phyloP scores from a whole-genome alignment of 495 filamentous ascomycete genomes.

The Aspergillus funiculosus region DNA sequence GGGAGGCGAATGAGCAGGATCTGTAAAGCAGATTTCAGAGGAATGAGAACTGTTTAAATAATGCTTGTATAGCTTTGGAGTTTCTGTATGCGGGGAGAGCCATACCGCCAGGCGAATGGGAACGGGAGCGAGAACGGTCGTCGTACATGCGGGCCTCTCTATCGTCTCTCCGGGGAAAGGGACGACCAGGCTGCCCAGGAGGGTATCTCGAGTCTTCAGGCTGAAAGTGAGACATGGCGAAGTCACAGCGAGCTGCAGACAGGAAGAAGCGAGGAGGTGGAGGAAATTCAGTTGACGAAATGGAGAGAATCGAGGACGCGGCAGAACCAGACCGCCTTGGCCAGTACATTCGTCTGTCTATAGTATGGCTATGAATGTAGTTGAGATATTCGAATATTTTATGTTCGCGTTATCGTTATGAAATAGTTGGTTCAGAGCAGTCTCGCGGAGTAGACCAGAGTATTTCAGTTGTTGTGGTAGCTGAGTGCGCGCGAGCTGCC shows the following conservation, averaged over 20 bases:
- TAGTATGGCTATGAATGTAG: too few species aligned
- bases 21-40: slow-evolving; percentile 24
- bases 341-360: too few species aligned
- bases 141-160: slow-evolving; percentile 47
- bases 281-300: not conserved
- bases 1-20: slow-evolving; percentile 35
- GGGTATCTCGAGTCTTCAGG: slow-evolving; percentile 28
- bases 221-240: slow-evolving; percentile 31
- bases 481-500: too few species aligned
- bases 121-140: slow-evolving; percentile 38
- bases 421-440: too few species aligned
- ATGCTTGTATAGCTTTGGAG: not conserved
- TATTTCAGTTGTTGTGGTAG: too few species aligned
- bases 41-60: slow-evolving; percentile 29
- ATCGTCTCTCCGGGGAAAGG: slow-evolving; percentile 32
- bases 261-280: slow-evolving; percentile 7
- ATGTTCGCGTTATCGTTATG: too few species aligned
- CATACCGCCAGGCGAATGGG: slow-evolving; percentile 43
- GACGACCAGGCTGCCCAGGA: slow-evolving; percentile 22
- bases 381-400: too few species aligned
- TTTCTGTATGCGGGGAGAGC: slow-evolving; percentile 36
- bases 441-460: too few species aligned
- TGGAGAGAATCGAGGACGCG: slow-evolving; percentile 9
- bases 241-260: slow-evolving; percentile 9
- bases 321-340: slow-evolving; percentile 19